Evolutionary conservation across 495 filamentous ascomycete species (phyloP), one percentile per base, ranked within the genome.

Genomic region (Podospora pseudoanserina): DNA sequence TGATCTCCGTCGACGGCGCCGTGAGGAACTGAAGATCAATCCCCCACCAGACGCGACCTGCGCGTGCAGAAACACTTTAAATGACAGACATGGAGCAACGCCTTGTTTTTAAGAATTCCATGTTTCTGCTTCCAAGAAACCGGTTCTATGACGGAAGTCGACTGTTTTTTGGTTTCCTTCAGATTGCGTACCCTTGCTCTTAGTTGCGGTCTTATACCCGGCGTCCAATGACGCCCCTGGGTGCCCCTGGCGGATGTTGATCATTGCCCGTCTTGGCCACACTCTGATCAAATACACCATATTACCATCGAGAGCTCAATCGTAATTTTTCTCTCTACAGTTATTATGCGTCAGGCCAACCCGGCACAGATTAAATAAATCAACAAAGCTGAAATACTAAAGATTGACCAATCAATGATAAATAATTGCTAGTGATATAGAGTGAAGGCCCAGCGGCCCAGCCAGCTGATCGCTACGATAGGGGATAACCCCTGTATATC

Each of bases 401-500:
- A 23, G 23, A 23, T 23, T 23, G 23, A 23, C 23, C 23, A 23
- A 23, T 1, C 1, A 23, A 23, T 23, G 23, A 23, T 23, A 23
- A 23, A 23, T 23, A 23, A 23, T 23, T 23, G 23, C 23, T 23
- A 23, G 23, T 23, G 23, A 23, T 23, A 23, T 23, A 23, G 23
- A 23, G 23, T 23, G 1, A 23, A 23, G 0, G 23, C 23, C 23
- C 1, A 23, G 23, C 23, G 23, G 23, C 23, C 63, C 69, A 69
- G 56, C 69, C 54, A 71, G 23, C 1, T 23, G 1, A 58, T 64
- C 53, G 56, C 72, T 74, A 74, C 72, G 59, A 49, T 60, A 60
- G 70, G 66, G 70, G 72, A 39, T 15, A 66, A 74, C 72, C 72
- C 65, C 64, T 60, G 65, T 56, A 72, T 59, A 55, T 74, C 72